These are phyloP conservation scores for Neostapfia colusana DNA, from an alignment of 176 grass and related monocot species.

Conservation along the genomic window DNA sequence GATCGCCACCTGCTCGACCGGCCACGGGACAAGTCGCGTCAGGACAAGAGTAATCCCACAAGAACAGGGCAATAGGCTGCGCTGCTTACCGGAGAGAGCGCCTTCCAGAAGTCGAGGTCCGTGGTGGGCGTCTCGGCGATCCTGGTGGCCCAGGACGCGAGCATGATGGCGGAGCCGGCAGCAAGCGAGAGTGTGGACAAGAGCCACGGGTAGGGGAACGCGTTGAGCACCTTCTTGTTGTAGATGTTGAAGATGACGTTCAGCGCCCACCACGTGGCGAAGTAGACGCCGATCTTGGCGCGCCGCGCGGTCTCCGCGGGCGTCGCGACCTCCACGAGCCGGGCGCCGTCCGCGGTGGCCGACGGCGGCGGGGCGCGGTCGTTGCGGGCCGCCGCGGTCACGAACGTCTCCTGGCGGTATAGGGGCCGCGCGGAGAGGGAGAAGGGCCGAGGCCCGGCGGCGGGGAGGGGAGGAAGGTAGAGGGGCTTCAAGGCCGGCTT, in stretches of 20 bases:
- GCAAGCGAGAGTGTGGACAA: slow-evolving; percentile 83
- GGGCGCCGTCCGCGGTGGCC: slow-evolving; percentile 48
- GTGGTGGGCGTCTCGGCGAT: slow-evolving; percentile 66
- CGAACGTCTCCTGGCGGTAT: slow-evolving; percentile 49
- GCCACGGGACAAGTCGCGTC: background rate
- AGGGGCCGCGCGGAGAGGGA: slow-evolving; percentile 49
- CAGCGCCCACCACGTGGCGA: slow-evolving; percentile 92
- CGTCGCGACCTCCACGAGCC: slow-evolving; percentile 23
- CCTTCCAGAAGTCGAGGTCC: slow-evolving; percentile 90
- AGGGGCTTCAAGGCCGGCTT: no score
- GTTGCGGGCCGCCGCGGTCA: background rate
- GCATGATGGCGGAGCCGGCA: slow-evolving; percentile 93
- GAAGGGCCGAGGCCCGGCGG: background rate
- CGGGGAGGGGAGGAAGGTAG: background rate
- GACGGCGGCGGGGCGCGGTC: slow-evolving; percentile 35
- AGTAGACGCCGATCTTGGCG: slow-evolving; percentile 80
- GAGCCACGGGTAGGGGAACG: slow-evolving; percentile 92
- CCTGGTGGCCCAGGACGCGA: slow-evolving; percentile 69
- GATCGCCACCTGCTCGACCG: slow-evolving; percentile 66
- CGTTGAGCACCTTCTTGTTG: slow-evolving; percentile 98
- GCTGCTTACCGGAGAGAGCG: slow-evolving; percentile 62
- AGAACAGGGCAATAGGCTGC: background rate
- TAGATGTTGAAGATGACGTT: slow-evolving; percentile 99
- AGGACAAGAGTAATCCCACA: slow-evolving; percentile 14
- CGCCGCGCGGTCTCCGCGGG: slow-evolving; percentile 32